Base-by-base conservation (phyloP, 805 yeast species). In the Candida coquimbonensis region DNA sequence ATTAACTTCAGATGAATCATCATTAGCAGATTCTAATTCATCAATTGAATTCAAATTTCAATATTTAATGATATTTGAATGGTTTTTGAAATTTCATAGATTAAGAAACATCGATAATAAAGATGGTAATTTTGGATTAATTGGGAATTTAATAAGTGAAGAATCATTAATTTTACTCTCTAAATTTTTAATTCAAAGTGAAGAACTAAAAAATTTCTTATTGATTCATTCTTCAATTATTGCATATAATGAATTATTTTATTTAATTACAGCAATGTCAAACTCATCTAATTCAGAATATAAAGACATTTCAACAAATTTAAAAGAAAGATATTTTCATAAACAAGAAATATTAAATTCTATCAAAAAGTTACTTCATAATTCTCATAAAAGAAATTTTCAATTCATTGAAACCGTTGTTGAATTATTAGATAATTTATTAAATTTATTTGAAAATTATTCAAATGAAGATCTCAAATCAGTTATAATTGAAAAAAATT, bases 31-130 rank as follows among this genome's bases (percentile, higher is more conserved):
- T 5, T 29, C 31, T 33, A 13, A 17, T 21, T 33, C 26, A 16
- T 21, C 16, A 9, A 24, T 37, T 16, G 38, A 24, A 24, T 24
- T 36, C 16, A 46, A 44, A 14, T 43, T 50, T 42, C 78, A 78
- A 39, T 89, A 74, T 57, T 73, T 85, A 37, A 69, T 76, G 47
- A 66, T 86, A 7, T 65, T 75, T 7, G 71, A 87, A 1, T 91
- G 97, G 96, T 82, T 88, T 53, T 66, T 88, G 40, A 73, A 74
- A 32, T 87, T 78, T 48, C 87, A 84, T 53, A 66, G 83, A 19
- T 63, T 56, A 7, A 55, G 67, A 48, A 59, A 66, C 36, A 50
- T 51, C 24, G 38, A 54, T 19, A 49, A 62, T 29, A 29, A 29
- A 24, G 38, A 43, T 25, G 45, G 56, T 29, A 67, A 68, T 36